A percentile compares a stretch with the other conserved stretches of the same genome.
These are phyloP conservation scores for Globisporangium okanoganense DNA, from an alignment of 352 stramenopile species.

Conservation along the genomic window DNA sequence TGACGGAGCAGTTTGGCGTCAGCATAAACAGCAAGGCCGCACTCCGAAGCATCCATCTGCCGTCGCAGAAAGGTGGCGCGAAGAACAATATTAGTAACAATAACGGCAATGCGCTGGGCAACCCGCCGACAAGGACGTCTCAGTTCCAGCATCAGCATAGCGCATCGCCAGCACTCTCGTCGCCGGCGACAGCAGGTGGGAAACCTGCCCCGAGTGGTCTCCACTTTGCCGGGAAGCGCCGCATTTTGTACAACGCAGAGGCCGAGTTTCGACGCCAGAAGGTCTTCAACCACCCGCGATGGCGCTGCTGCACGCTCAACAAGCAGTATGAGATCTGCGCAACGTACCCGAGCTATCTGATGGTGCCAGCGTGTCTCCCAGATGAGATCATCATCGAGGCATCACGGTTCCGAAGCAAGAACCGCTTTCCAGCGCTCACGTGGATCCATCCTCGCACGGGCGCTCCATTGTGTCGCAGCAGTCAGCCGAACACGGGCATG, in stretches of 20 bases:
- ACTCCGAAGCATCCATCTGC: background rate
- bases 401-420: conserved; percentile 72
- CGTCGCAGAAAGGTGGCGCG: background rate
- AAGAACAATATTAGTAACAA: background rate
- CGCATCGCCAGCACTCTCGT: conserved; percentile 21
- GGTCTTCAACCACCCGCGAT: conserved; percentile 58
- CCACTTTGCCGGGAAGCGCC: conserved; percentile 38
- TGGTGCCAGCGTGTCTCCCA: conserved; percentile 57
- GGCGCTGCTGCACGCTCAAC: conserved; percentile 59
- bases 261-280: conserved; percentile 62
- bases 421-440: conserved; percentile 77
- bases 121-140: conserved; percentile 2
- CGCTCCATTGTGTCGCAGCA: conserved; percentile 90
- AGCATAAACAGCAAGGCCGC: background rate
- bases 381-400: conserved; percentile 70
- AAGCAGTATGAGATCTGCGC: conserved; percentile 67
- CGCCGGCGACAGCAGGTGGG: background rate
- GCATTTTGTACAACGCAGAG: conserved; percentile 70
- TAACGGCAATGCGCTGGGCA: background rate
- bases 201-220: conserved; percentile 14
- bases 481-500: conserved; percentile 95
- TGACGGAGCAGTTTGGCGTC: conserved; percentile 28
- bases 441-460: conserved; percentile 90
- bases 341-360: conserved; percentile 67
- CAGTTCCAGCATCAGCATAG: conserved; percentile 46